Evolutionary conservation across 352 stramenopile species (phyloP), one percentile per base, ranked within the genome.

Genomic region (Phytophthora palmivora): DNA sequence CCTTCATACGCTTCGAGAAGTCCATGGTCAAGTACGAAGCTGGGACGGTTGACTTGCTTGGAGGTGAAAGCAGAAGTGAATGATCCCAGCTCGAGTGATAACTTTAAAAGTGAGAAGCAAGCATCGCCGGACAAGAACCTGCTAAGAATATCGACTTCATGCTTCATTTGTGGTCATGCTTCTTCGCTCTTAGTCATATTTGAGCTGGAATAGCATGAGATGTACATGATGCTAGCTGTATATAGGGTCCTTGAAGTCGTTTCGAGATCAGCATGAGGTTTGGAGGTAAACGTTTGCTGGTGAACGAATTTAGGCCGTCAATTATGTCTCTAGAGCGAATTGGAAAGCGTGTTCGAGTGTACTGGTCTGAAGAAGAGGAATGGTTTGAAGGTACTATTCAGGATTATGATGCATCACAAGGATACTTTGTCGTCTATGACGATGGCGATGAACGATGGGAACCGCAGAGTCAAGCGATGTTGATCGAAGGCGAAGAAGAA

Each of bases 391-490:
- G 84, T 0, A 54, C 64, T 1, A 65, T 94, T 0, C 67, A 81
- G 16, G 68, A 78, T 3, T 78, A 66, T 4, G 68, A 87, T 15
- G 55, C 59, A 1, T 39, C 9, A 5, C 67, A 87, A 43, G 82
- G 84, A 19, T 83, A 74, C 46, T 95, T 76, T 22, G 78, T 95
- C 24, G 52, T 89, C 9, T 94, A 95, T 42, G 87, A 95, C 57
- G 87, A 94, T 42, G 84, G 87, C 11, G 87, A 95, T 58, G 79
- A 92, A 68, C 78, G 80, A 21, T 95, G 87, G 87, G 82, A 93
- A 70, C 50, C 59, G 0, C 32, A 57, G 0, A 41, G 36, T 2
- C 59, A 79, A 47, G 70, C 65, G 28, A 78, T 88, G 37, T 47
- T 70, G 7, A 70, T 92, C 15, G 74, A 78, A 39, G 71, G 55